Evolutionary conservation across 1,139 yeast species (phyloP).

Genomic region (Debaryomyces fabryi): DNA sequence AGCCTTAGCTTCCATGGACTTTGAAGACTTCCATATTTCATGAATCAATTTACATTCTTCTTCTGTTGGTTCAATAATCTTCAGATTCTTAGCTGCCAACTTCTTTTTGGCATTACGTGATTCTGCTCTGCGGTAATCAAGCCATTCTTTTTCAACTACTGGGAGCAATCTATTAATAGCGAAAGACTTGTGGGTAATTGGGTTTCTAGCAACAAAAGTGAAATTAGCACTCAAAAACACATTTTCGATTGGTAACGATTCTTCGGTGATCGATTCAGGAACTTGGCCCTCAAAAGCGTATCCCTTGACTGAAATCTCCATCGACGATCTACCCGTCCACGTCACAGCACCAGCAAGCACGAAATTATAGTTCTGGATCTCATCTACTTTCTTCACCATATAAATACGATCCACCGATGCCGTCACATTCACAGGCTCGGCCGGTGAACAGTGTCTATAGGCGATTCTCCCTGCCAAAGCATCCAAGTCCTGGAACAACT

Average conservation of each 20-base stretch:
- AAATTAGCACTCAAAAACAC: conserved; percentile 82
- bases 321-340: conserved; percentile 92
- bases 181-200: conserved; percentile 82
- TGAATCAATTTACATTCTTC: conserved; percentile 76
- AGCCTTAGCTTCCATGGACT: conserved; percentile 34
- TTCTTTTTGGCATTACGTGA: conserved; percentile 85
- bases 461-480: conserved; percentile 89
- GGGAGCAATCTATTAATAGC: conserved; percentile 83
- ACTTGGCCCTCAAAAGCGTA: conserved; percentile 64
- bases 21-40: conserved; percentile 70
- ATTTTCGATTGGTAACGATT: conserved; percentile 48
- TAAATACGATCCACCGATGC: conserved; percentile 93
- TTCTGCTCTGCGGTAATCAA: conserved; percentile 86
- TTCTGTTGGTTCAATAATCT: conserved; percentile 67
- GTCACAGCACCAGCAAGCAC: conserved; percentile 85
- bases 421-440: conserved; percentile 90
- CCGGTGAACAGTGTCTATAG: conserved; percentile 83
- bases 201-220: conserved; percentile 94
- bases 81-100: conserved; percentile 66
- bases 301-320: conserved; percentile 93
- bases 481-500: conserved; percentile 87
- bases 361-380: conserved; percentile 72
- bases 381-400: conserved; percentile 83
- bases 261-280: conserved; percentile 47
- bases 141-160: conserved; percentile 70